Base-by-base conservation (phyloP, 306 rosid genomes). In the Cicer yamashitae region DNA sequence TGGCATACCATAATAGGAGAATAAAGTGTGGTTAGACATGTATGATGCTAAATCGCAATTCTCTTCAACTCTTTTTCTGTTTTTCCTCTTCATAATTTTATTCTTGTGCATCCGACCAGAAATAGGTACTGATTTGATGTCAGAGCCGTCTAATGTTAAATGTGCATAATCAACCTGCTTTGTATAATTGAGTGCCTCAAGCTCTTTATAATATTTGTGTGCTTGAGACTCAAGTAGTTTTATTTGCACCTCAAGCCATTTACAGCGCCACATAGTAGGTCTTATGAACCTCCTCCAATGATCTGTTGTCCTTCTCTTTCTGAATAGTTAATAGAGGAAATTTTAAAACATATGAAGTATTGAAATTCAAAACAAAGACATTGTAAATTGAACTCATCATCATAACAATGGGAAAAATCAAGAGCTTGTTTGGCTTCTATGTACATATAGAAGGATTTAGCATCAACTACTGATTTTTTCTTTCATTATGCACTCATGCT, bases 201-300 rank as follows among this genome's bases (percentile, higher is more conserved):
- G 87, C 68, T 88, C 87, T 47, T 76, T 59, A 10, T 85, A 88
- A 73, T 92, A 94, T 82, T 89, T 84, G 17, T 8, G 77, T 13
- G 77, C 66, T 81, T 80, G 93, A 53, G 89, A 88, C 65, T 77
- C 84, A 70, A 94, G 92, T 75, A 82, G 82, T 82, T 59, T 86
- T 47, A 92, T 71, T 80, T 64, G 77, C 83, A 92, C 77, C 76
- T 90, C 99, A 46, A 84, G 37, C 97, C 97, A 92, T 86, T 88
- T 94, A 83, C 89, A 86, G 18, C 96, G 93, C 93, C 91, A 86
- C 82, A 43, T 81, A 25, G 88, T 56, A 40, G 96, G 97, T 63
- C 66, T 74, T 73, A 86, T 83, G 81, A 87, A 94, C 79, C 41
- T 86, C 81, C 82, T 89, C 97, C 96, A 94, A 58, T 89, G 91